A percentile compares a stretch with the other conserved stretches of the same genome.
phyloP scores from a whole-genome alignment of 345 rosid genomes.

The Linum lewisii region DNA sequence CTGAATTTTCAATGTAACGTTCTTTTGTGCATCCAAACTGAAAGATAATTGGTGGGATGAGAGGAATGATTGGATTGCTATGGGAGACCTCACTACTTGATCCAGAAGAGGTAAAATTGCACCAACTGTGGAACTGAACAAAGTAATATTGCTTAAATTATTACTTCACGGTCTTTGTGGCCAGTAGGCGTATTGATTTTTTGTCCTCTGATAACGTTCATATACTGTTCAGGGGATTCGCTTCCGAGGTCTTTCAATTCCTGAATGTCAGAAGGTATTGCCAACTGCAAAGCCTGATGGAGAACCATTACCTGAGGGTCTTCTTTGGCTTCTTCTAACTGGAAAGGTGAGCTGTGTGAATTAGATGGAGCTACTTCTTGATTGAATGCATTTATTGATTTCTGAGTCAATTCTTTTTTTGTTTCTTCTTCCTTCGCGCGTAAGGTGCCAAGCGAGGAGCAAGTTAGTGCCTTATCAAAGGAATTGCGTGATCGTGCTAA shows the following conservation, averaged over 20 bases:
- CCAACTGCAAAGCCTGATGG: slow-evolving; percentile 85
- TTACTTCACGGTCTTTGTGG: not conserved
- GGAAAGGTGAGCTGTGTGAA: slow-evolving; percentile 56
- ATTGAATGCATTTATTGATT: too few relatives aligned
- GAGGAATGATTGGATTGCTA: slow-evolving; percentile 96
- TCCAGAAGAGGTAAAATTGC: slow-evolving; percentile 64
- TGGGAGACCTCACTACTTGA: slow-evolving; percentile 99
- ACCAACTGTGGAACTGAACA: not conserved
- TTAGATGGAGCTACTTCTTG: not conserved
- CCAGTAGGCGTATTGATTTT: not conserved
- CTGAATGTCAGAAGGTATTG: slow-evolving; percentile 88
- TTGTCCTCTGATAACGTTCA: slow-evolving; percentile 10
- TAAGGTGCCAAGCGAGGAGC: slow-evolving; percentile 75
- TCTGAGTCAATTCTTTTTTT: not conserved
- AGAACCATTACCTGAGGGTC: slow-evolving; percentile 97
- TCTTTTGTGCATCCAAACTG: slow-evolving; percentile 9
- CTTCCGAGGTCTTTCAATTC: slow-evolving; percentile 86
- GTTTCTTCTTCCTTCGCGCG: not conserved
- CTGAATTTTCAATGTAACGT: not conserved
- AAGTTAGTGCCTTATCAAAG: slow-evolving; percentile 73
- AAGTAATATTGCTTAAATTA: not conserved
- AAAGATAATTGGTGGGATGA: slow-evolving; percentile 96
- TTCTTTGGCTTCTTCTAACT: slow-evolving; percentile 95
- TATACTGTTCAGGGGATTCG: slow-evolving; percentile 64
- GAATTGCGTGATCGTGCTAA: slow-evolving; percentile 72